A percentile compares a stretch with the other conserved stretches of the same genome.
These are phyloP conservation scores for Trichophyton verrucosum DNA, from an alignment of 2,329 filamentous ascomycete genomes.

Conservation along the genomic window DNA sequence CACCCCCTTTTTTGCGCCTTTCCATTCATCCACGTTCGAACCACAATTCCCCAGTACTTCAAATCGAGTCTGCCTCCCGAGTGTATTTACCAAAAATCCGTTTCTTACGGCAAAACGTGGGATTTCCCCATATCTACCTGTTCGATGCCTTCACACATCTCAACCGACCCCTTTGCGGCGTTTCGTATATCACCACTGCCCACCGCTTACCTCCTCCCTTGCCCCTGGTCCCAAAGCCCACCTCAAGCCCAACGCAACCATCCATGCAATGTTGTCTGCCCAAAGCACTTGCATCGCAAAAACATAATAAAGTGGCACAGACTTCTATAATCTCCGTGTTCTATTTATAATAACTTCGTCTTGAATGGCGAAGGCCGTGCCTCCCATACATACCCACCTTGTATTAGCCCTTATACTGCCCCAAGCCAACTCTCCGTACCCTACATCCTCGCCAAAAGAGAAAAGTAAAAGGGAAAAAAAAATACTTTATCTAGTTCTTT, in stretches of 20 bases:
- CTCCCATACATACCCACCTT: background rate
- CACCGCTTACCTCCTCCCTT: background rate
- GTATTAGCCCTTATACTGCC: background rate
- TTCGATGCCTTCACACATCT: background rate
- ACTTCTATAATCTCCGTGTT: background rate
- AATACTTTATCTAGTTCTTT: background rate
- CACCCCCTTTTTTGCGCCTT: background rate
- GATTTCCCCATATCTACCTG: background rate
- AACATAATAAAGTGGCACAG: background rate
- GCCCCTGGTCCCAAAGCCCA: background rate
- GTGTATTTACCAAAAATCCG: constrained; percentile 1
- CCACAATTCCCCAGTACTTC: background rate
- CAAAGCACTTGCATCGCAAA: background rate
- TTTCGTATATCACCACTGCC: background rate
- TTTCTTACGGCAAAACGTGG: background rate
- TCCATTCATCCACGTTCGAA: background rate
- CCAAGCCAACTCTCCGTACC: background rate
- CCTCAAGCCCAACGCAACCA: background rate
- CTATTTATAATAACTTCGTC: background rate
- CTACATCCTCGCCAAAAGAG: background rate
- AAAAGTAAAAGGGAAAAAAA: background rate
- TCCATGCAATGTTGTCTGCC: background rate
- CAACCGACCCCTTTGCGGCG: background rate
- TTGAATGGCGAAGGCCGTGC: background rate
- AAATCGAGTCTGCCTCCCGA: background rate